Base-by-base conservation (phyloP, 2,329 filamentous ascomycete genomes). In the Magnaporthales sp. region DNA sequence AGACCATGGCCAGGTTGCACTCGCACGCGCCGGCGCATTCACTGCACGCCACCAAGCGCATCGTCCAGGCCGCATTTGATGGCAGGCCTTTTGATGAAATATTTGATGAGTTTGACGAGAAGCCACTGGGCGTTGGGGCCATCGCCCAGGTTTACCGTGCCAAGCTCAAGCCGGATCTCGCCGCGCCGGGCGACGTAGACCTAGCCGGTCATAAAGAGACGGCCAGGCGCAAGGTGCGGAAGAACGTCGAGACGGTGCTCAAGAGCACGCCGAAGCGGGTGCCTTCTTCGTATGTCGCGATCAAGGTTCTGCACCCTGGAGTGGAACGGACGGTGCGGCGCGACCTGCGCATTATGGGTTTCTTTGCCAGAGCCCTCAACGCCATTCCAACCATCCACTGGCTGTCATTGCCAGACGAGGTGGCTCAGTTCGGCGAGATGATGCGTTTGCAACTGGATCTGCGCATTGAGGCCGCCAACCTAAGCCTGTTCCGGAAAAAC, bases 61-160 rank as follows among this genome's bases (percentile, higher is more conserved):
- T 88, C 2, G 89, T 99, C 29, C 84, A 88, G 71, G 86, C 87
- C 46, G 93, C 95, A 0, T 99, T 99, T 74, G 87, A 88, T 67
- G 92, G 91, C 1, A 84, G 91, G 66, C 73, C 78, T 0, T 97
- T 99, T 70, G 88, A 94, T 13, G 91, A 96, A 5, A 97, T 99
- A 68, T 99, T 99, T 72, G 92, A 96, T 31, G 95, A 98, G 75
- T 99, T 99, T 71, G 84, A 97, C 30, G 91, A 96, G 77, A 87
- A 83, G 70, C 95, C 95, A 0, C 80, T 99, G 0, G 95, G 95
- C 0, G 94, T 98, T 0, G 95, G 95, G 11, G 95, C 95, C 31
- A 98, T 99, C 72, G 95, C 95, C 0, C 95, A 99, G 76, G 95
- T 98, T 2, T 99, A 99, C 83, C 96, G 92, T 75, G 95, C 95